These are phyloP conservation scores for Smallanthus sonchifolius DNA, from an alignment of 129 eudicot species.

Conservation along the genomic window DNA sequence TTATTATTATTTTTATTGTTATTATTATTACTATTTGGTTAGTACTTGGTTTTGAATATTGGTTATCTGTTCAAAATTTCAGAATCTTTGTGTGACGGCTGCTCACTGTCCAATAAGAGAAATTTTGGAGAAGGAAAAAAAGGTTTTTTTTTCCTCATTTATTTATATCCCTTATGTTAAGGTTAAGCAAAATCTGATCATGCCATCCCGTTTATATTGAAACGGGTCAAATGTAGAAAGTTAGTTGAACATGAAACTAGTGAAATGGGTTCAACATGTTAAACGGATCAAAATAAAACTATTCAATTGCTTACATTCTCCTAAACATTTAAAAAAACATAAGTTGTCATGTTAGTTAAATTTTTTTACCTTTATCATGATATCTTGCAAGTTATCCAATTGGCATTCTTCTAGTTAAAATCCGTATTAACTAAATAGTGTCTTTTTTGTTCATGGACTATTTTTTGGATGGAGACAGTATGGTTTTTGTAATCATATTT, in stretches of 20 bases:
- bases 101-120: constrained; percentile 97
- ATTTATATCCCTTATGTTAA: neutral
- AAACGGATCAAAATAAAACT: neutral
- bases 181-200: neutral
- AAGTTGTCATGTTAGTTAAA: neutral
- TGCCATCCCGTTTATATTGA: neutral
- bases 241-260: neutral
- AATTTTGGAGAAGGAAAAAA: constrained; percentile 75
- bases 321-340: neutral
- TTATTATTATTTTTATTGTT: neutral
- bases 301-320: neutral
- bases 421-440: neutral
- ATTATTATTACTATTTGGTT: neutral
- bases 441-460: neutral
- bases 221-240: neutral
- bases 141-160: constrained; percentile 40
- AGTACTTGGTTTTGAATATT: neutral
- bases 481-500: neutral
- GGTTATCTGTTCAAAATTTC: constrained; percentile 16
- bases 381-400: neutral
- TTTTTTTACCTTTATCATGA: neutral
- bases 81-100: constrained; percentile 92
- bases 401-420: neutral
- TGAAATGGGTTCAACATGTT: neutral
- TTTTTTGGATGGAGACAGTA: neutral